Percentiles rank a stretch among this genome's conserved stretches.
phyloP scores from a whole-genome alignment of 73 alveolate genomes.

The Tetrahymena thermophila region DNA sequence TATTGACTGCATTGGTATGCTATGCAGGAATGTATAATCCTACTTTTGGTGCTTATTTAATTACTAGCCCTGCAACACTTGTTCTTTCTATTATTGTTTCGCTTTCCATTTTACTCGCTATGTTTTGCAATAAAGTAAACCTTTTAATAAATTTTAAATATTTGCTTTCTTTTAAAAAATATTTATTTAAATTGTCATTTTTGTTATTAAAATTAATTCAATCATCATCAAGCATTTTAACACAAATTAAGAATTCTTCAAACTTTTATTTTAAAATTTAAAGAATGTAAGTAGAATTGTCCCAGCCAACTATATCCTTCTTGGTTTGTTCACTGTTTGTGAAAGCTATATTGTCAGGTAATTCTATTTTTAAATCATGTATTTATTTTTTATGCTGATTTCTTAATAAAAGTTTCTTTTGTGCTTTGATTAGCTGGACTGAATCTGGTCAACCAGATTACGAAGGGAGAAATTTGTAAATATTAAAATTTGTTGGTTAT shows the following conservation, averaged over 20 bases:
- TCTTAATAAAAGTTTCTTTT: neutral
- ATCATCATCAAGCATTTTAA: too few species aligned
- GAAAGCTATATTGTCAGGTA: conserved; percentile 69
- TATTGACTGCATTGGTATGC: neutral
- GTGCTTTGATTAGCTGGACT: neutral
- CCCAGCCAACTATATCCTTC: conserved; percentile 77
- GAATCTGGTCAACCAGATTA: neutral
- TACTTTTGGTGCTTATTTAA: neutral
- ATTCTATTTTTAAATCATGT: neutral
- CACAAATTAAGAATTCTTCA: neutral
- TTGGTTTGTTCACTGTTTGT: conserved; percentile 67
- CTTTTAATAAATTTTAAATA: neutral
- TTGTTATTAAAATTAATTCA: too few species aligned
- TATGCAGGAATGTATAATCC: neutral
- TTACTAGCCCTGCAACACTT: neutral
- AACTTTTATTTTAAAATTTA: neutral
- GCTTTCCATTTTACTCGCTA: neutral
- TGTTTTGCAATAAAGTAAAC: neutral
- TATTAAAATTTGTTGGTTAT: neutral
- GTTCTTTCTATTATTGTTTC: neutral
- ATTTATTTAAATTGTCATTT: too few species aligned
- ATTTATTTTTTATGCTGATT: neutral
- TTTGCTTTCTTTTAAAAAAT: too few species aligned
- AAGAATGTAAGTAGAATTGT: conserved; percentile 52
- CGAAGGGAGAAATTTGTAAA: neutral